These are phyloP conservation scores for Ophiocordyceps australis DNA, from an alignment of 2,329 filamentous ascomycete genomes.

Conservation along the genomic window DNA sequence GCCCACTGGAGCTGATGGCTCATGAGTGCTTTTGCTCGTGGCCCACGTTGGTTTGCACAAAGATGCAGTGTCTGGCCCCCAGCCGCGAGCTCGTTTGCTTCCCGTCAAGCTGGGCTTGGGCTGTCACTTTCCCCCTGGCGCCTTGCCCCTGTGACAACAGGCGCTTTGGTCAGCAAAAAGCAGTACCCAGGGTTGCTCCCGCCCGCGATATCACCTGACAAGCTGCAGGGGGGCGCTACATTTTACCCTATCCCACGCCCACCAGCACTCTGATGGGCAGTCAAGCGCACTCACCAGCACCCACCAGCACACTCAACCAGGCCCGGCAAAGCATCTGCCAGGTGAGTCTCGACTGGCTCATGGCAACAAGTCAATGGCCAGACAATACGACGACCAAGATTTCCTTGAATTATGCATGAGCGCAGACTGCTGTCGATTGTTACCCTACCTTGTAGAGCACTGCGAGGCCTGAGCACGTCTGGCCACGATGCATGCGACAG, in stretches of 20 bases:
- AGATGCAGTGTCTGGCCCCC: not conserved
- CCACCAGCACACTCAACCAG: not conserved
- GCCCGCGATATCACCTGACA: slow-evolving; percentile 3
- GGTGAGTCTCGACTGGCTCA: not conserved
- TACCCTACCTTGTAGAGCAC: no score
- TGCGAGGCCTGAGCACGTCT: no score
- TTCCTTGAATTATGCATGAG: no score
- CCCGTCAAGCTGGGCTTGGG: not conserved
- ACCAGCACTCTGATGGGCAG: slow-evolving; percentile 1
- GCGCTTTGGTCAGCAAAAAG: not conserved
- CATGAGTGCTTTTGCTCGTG: not conserved
- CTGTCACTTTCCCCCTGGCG: not conserved
- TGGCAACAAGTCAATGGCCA: not conserved
- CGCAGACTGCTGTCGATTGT: no score
- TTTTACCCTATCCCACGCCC: not conserved
- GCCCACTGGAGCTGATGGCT: no score
- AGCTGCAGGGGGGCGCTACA: slow-evolving; percentile 1
- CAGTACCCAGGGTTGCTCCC: not conserved
- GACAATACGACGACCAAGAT: no score
- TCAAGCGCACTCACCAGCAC: slow-evolving; percentile 1
- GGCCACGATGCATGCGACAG: no score
- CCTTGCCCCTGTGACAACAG: not conserved
- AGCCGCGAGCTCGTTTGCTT: not conserved
- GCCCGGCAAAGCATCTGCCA: no score
- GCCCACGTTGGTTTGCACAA: not conserved